Evolutionary conservation across 2,329 filamentous ascomycete genomes (phyloP), one percentile per base, ranked within the genome.

Genomic region (Phialocephala subalpina): DNA sequence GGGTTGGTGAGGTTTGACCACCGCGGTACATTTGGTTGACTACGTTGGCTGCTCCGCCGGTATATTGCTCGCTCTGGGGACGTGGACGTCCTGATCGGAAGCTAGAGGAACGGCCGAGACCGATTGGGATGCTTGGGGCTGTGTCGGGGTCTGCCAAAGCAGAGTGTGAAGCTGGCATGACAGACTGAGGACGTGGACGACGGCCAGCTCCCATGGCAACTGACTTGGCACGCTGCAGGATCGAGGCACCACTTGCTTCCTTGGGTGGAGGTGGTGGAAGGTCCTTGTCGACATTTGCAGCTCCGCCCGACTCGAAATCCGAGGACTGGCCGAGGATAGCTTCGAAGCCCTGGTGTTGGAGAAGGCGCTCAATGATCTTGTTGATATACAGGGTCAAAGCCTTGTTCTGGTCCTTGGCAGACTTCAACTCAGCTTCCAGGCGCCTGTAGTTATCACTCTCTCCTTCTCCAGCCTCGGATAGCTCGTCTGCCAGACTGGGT

Each of bases 311-410:
- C 76, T 89, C 88, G 70, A 83, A 81, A 63, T 90, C 87, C 60
- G 87, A 87, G 9, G 91, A 92, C 78, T 93, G 92, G 77, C 97
- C 93, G 47, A 97, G 84, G 67, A 98, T 97, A 68, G 93, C 90
- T 80, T 99, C 95, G 72, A 97, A 98, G 72, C 97, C 94, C 75
- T 97, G 92, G 80, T 97, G 92, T 77, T 97, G 92, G 68, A 99
- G 86, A 53, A 99, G 87, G 64, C 96, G 92, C 78, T 96, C 96
- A 77, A 99, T 97, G 78, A 99, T 98, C 82, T 96, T 97, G 86
- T 98, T 97, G 83, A 99, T 97, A 82, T 99, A 99, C 70, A 98
- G 84, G 27, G 94, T 97, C 73, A 99, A 84, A 35, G 96, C 96
- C 83, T 98, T 98, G 84, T 99, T 98, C 82, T 97, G 91, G 77